Evolutionary conservation across 2,329 filamentous ascomycete species (phyloP), one percentile per base, ranked within the genome.

Genomic region (Fusarium buharicum): DNA sequence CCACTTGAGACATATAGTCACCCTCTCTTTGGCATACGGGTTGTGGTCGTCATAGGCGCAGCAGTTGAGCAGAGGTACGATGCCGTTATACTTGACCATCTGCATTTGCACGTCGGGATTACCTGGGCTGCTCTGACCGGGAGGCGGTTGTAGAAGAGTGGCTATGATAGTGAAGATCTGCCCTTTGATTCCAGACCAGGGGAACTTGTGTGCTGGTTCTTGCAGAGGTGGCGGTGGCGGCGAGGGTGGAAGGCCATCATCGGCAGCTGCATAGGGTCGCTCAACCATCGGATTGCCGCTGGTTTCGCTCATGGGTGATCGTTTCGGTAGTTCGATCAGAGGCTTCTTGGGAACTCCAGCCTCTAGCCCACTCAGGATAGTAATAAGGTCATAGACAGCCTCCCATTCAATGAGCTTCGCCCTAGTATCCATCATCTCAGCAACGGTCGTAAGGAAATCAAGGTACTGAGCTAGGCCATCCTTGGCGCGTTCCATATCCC

Each of bases 401-500:
- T 97, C 92, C 91, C 94, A 98, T 64, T 96, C 90, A 45, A 96
- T 91, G 34, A 98, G 84, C 61, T 96, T 89, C 37, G 87, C 84
- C 62, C 96, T 91, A 81, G 92, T 92, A 46, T 92, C 89, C 38
- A 89, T 84, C 69, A 94, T 90, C 71, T 97, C 93, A 0, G 92
- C 93, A 24, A 97, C 86, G 0, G 95, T 93, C 14, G 90, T 92
- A 50, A 97, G 90, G 73, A 98, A 96, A 69, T 97, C 93, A 2
- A 98, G 86, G 72, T 96, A 97, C 75, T 97, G 93, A 47, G 93
- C 92, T 1, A 98, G 86, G 1, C 94, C 94, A 71, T 98, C 94
- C 74, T 96, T 97, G 55, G 96, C 94, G 13, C 94, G 87, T 74
- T 98, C 94, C 90, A 98, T 96, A 70, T 98, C 94, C 94, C 94